Evolutionary conservation across 176 grass and related monocot species (phyloP).

Genomic region (Paspalum vaginatum): DNA sequence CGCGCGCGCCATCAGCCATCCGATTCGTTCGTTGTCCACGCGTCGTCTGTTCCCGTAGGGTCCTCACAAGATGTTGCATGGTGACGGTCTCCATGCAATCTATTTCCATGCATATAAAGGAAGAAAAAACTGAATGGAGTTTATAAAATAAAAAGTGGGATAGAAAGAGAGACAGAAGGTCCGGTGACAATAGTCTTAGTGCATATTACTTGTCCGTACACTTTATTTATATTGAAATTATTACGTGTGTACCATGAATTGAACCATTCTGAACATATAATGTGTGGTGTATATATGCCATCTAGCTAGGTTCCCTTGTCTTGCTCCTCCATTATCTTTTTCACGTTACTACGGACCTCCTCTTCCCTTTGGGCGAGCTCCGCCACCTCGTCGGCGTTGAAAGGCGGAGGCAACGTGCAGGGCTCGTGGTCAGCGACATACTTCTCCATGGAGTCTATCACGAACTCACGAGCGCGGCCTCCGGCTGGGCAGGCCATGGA

Average conservation of each 20-base stretch:
- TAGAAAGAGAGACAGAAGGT: too few relatives aligned
- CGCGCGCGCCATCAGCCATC: too few relatives aligned
- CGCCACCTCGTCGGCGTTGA: constrained; percentile 23
- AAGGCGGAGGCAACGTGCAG: constrained; percentile 39
- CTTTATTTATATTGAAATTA: background rate
- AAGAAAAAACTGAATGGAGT: too few relatives aligned
- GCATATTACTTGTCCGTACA: too few relatives aligned
- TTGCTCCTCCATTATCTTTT: constrained; percentile 8
- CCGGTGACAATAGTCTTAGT: too few relatives aligned
- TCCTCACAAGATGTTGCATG: too few relatives aligned
- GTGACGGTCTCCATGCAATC: too few relatives aligned
- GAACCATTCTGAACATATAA: background rate
- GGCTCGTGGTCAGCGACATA: constrained; percentile 37
- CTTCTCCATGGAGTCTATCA: constrained; percentile 47
- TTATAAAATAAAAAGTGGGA: too few relatives aligned
- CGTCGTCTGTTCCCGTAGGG: too few relatives aligned
- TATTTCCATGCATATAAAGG: too few relatives aligned
- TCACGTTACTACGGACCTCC: constrained; percentile 13
- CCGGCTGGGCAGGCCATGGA: constrained; percentile 42
- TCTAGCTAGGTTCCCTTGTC: background rate
- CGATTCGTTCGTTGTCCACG: too few relatives aligned
- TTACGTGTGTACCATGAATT: background rate
- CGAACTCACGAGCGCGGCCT: constrained; percentile 29
- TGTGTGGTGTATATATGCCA: background rate
- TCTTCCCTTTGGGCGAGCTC: background rate